A percentile compares a stretch with the other conserved stretches of the same genome.
phyloP scores from a whole-genome alignment of 2,329 filamentous ascomycete genomes.

The Epichloe glyceriae region DNA sequence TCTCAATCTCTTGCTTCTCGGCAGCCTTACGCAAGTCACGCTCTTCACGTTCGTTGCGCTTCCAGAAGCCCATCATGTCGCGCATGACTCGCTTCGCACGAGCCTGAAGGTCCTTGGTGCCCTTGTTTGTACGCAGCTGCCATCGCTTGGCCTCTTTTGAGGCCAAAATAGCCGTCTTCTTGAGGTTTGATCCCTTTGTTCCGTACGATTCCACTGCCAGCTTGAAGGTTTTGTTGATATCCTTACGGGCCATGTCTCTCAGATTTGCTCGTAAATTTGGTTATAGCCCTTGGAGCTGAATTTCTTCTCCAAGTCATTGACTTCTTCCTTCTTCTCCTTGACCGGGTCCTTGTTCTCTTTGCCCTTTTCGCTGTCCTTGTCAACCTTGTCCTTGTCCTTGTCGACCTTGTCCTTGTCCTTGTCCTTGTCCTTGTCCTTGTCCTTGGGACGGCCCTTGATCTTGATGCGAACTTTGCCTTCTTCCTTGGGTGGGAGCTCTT shows the following conservation, averaged over 20 bases:
- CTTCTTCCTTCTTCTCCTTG: constrained; percentile 38
- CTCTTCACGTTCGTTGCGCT: constrained; percentile 94
- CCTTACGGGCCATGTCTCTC: constrained; percentile 87
- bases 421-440: constrained; percentile 28
- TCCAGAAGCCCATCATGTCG: constrained; percentile 99
- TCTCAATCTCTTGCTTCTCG: constrained; percentile 91
- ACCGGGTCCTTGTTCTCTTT: constrained; percentile 30
- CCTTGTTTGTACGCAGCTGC: constrained; percentile 97
- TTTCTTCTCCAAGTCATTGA: constrained; percentile 43
- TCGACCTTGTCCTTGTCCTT: constrained; percentile 24
- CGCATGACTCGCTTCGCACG: constrained; percentile 96
- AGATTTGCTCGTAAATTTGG: constrained; percentile 95
- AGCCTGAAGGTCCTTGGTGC: constrained; percentile 92
- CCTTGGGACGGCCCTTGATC: constrained; percentile 39
- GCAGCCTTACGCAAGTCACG: constrained; percentile 87
- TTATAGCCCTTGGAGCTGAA: constrained; percentile 89
- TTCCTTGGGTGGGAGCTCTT: constrained; percentile 50
- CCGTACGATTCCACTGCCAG: constrained; percentile 75
- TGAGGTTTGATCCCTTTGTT: constrained; percentile 86
- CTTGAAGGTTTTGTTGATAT: constrained; percentile 84
- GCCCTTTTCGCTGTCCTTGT: constrained; percentile 31
- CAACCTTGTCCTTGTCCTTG: constrained; percentile 26
- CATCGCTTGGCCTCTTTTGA: constrained; percentile 95
- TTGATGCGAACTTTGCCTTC: constrained; percentile 51
- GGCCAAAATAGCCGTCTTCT: constrained; percentile 92